phyloP scores from a whole-genome alignment of 345 rosid species.

The thale cress (Arabidopsis thaliana) region TAIR10.1 NC_003070.9:2317501-2318000 shows the following conservation, averaged over 20 bases:
- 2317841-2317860: neutral
- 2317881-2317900: conserved; percentile 22
- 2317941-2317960: conserved; percentile 28
- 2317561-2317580: neutral
- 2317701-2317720: too few relatives aligned
- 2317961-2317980: conserved; percentile 37
- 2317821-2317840: conserved; percentile 12
- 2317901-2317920: conserved; percentile 25
- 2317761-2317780: neutral
- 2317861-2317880: neutral
- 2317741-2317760: neutral
- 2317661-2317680: neutral
- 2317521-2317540: neutral
- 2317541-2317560: neutral
- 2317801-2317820: conserved; percentile 23
- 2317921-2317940: conserved; percentile 28
- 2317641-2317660: neutral
- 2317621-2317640: conserved; percentile 13
- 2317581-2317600: neutral
- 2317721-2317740: too few relatives aligned
- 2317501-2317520: neutral
- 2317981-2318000: conserved; percentile 35
- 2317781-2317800: conserved; percentile 2
- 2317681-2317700: neutral
- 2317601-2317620: conserved; percentile 4